Evolutionary conservation across 768 basidiomycete species (phyloP).

Genomic region (Amyloporia xantha): DNA sequence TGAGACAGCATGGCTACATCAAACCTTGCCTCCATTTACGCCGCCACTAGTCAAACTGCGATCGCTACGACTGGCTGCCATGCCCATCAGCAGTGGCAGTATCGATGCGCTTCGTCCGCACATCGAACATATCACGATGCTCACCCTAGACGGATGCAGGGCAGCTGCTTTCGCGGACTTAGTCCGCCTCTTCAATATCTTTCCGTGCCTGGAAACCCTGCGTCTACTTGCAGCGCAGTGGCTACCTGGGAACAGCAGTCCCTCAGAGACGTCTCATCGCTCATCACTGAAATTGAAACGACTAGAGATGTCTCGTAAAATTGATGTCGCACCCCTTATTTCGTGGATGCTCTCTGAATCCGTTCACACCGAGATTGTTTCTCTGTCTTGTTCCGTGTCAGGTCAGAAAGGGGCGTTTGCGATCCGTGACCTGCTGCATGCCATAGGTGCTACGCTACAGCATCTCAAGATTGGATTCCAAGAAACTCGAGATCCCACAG

Average conservation of each 20-base stretch:
- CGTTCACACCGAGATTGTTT: slow-evolving; percentile 3
- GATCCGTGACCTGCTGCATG: slow-evolving; percentile 8
- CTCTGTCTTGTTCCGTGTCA: slow-evolving; percentile 11
- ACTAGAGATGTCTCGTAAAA: slow-evolving; percentile 14
- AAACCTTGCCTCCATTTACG: slow-evolving; percentile 3
- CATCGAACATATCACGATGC: slow-evolving; percentile 5
- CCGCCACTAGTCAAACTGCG: slow-evolving; percentile 1
- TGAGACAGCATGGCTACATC: slow-evolving; percentile 6
- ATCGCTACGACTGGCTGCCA: slow-evolving; percentile 7
- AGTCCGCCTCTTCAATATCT: slow-evolving; percentile 5
- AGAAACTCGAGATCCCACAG: slow-evolving; percentile 14
- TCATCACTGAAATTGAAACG: slow-evolving; percentile 1
- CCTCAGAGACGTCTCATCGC: background rate
- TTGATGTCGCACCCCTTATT: slow-evolving; percentile 12
- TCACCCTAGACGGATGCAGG: slow-evolving; percentile 13
- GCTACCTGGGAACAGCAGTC: background rate
- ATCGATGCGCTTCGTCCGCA: slow-evolving; percentile 5
- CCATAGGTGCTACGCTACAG: slow-evolving; percentile 10
- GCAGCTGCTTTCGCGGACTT: slow-evolving; percentile 12
- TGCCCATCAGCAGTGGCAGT: slow-evolving; percentile 7
- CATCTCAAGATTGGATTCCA: slow-evolving; percentile 15
- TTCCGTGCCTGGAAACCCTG: slow-evolving; percentile 6
- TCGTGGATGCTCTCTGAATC: slow-evolving; percentile 9
- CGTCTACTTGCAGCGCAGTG: slow-evolving; percentile 13
- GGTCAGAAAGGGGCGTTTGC: slow-evolving; percentile 11